Conservation (phyloP, 1,139 yeast species). For the Magnusiomyces magnusii region DNA sequence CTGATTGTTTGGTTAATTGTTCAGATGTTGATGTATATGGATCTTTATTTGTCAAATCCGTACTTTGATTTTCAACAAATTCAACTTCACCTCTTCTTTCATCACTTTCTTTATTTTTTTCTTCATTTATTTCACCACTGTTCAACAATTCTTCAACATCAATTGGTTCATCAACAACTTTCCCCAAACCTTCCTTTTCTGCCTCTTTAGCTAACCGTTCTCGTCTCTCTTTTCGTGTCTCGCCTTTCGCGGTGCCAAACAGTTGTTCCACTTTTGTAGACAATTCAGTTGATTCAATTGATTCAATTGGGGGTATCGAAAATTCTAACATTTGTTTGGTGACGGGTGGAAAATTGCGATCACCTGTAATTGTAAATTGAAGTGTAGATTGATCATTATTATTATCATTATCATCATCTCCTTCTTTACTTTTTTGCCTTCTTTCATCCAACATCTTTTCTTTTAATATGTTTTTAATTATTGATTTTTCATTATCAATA, state of each 20-base stretch:
- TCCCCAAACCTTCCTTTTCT: constrained; percentile 4
- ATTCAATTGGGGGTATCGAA: background rate
- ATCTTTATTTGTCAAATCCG: no score
- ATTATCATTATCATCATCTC: background rate
- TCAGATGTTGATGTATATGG: no score
- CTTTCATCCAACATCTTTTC: background rate
- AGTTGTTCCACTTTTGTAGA: constrained; percentile 18
- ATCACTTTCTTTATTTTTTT: background rate
- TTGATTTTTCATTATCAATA: background rate
- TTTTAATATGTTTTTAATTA: background rate
- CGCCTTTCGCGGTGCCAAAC: constrained; percentile 17
- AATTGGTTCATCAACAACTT: background rate
- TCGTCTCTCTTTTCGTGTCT: constrained; percentile 11
- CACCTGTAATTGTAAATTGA: background rate
- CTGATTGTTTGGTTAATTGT: no score
- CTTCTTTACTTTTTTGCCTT: background rate
- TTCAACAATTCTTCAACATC: background rate
- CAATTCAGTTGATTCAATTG: constrained; percentile 11
- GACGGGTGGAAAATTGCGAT: background rate
- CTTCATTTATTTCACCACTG: background rate
- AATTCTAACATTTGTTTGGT: background rate
- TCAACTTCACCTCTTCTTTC: no score
- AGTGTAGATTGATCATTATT: background rate
- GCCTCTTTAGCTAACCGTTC: constrained; percentile 4
- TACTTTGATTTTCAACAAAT: no score